Percentiles rank a stretch among this genome's conserved stretches.
These are phyloP conservation scores for Meira nashicola DNA, from an alignment of 1,284 basidiomycete genomes.

Conservation along the genomic window DNA sequence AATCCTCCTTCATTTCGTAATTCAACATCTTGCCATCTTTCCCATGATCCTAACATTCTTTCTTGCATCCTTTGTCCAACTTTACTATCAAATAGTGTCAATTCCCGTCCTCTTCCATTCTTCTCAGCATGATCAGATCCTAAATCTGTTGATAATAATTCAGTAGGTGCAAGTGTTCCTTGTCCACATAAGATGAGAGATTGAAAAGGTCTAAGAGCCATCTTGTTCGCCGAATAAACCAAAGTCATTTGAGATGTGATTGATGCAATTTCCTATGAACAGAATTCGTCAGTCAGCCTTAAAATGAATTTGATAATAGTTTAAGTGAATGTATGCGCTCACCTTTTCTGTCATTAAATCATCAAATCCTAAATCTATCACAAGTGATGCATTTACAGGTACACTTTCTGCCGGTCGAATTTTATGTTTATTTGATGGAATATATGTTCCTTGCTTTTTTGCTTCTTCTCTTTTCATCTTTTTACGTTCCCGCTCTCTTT, in stretches of 20 bases:
- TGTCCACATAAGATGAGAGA: slow-evolving; percentile 5
- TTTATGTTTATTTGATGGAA: not conserved
- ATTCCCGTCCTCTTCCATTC: not conserved
- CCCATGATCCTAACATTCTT: slow-evolving; percentile 55
- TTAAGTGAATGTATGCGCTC: slow-evolving; percentile 44
- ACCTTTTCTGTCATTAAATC: slow-evolving; percentile 90
- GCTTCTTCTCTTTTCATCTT: slow-evolving; percentile 5
- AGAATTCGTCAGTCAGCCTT: slow-evolving; percentile 7
- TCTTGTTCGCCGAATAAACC: slow-evolving; percentile 79
- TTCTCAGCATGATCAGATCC: too few species aligned
- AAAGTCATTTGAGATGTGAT: slow-evolving; percentile 82
- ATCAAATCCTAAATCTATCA: slow-evolving; percentile 91
- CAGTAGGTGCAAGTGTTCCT: too few species aligned
- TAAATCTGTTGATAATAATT: too few species aligned
- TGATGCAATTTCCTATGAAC: slow-evolving; percentile 73
- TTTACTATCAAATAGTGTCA: not conserved
- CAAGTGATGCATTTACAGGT: slow-evolving; percentile 60
- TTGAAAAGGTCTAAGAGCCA: slow-evolving; percentile 60
- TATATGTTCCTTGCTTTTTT: not conserved
- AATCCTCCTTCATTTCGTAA: slow-evolving; percentile 66
- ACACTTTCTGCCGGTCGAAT: not conserved
- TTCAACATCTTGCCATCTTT: slow-evolving; percentile 72
- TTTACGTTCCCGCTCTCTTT: not conserved
- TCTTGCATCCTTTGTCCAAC: not conserved
- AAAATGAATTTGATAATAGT: not conserved